Base-by-base conservation (phyloP, 2,329 filamentous ascomycete genomes). In the Amphichorda felina region DNA sequence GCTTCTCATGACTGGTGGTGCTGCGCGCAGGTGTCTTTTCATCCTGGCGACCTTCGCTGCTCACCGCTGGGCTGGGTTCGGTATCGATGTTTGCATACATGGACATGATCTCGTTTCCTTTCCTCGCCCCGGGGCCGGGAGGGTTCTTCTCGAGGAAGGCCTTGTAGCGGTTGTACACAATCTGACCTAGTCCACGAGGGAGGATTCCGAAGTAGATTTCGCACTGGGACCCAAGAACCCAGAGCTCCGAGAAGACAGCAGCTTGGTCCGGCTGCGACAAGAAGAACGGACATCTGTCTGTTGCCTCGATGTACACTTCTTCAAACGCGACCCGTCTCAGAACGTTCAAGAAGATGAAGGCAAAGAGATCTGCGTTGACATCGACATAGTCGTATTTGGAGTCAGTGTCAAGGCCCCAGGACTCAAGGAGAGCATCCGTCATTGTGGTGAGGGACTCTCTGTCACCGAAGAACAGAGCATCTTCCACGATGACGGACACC, bases 271-370 rank as follows among this genome's bases (percentile, higher is more conserved):
- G 60, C 38, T 75, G 73, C 15, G 67, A 61, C 36, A 75, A 70
- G 50, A 75, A 75, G 8, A 77, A 55, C 1, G 72, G 74, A 44
- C 75, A 77, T 7, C 72, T 61, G 45, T 79, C 74, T 0, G 70
- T 73, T 1, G 75, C 70, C 48, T 79, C 74, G 10, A 72, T 57
- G 45, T 77, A 79, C 1, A 79, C 69, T 39, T 79, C 73, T 40
- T 78, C 72, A 30, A 78, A 67, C 0, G 67, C 73, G 5, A 63
- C 57, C 44, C 68, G 70, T 17, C 72, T 60, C 19, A 72, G 60
- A 1, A 69, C 64, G 38, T 68, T 74, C 47, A 79, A 76, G 36
- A 75, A 60, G 2, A 70, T 61, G 25, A 79, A 60, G 0, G 66
- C 63, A 35, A 76, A 58, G 5, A 78, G 61, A 43, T 79, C 73